A percentile compares a stretch with the other conserved stretches of the same genome.
Evolutionary conservation across 805 yeast species (phyloP).

Genomic region (Zygosaccharomyces rouxii): DNA sequence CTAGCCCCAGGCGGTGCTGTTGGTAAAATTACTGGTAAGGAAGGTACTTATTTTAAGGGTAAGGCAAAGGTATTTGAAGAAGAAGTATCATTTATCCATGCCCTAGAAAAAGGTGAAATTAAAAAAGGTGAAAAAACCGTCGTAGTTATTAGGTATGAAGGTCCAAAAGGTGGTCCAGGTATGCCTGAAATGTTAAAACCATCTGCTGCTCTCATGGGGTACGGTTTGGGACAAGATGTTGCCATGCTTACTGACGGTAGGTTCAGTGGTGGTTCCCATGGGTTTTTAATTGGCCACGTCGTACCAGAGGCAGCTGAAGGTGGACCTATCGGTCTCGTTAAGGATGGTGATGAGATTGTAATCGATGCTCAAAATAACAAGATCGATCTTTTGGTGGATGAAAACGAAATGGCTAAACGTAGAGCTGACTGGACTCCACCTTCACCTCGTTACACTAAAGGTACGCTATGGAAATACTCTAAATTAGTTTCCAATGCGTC

Average conservation of each 20-base stretch:
- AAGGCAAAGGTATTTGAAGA: slow-evolving; percentile 84
- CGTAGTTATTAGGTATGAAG: slow-evolving; percentile 92
- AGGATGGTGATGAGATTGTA: slow-evolving; percentile 85
- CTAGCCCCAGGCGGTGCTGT: slow-evolving; percentile 95
- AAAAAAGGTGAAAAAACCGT: slow-evolving; percentile 94
- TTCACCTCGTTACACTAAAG: slow-evolving; percentile 82
- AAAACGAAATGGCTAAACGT: slow-evolving; percentile 69
- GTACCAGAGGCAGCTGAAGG: slow-evolving; percentile 98
- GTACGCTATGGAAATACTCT: slow-evolving; percentile 81
- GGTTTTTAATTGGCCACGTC: slow-evolving; percentile 96
- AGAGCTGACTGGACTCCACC: slow-evolving; percentile 73
- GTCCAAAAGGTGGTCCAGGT: slow-evolving; percentile 99
- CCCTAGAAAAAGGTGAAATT: slow-evolving; percentile 89
- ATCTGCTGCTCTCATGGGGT: slow-evolving; percentile 97
- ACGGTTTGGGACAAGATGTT: slow-evolving; percentile 86
- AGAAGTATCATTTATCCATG: slow-evolving; percentile 76
- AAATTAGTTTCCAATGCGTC: slow-evolving; percentile 88
- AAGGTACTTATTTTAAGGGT: slow-evolving; percentile 94
- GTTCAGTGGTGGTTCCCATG: slow-evolving; percentile 98
- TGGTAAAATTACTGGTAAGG: slow-evolving; percentile 98
- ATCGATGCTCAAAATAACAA: slow-evolving; percentile 91
- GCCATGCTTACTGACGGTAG: slow-evolving; percentile 96
- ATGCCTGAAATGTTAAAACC: slow-evolving; percentile 99
- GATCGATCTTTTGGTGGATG: slow-evolving; percentile 76
- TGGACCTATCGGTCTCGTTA: slow-evolving; percentile 94